Base-by-base conservation (phyloP, 2,329 filamentous ascomycete genomes). In the Epichloe elymi region DNA sequence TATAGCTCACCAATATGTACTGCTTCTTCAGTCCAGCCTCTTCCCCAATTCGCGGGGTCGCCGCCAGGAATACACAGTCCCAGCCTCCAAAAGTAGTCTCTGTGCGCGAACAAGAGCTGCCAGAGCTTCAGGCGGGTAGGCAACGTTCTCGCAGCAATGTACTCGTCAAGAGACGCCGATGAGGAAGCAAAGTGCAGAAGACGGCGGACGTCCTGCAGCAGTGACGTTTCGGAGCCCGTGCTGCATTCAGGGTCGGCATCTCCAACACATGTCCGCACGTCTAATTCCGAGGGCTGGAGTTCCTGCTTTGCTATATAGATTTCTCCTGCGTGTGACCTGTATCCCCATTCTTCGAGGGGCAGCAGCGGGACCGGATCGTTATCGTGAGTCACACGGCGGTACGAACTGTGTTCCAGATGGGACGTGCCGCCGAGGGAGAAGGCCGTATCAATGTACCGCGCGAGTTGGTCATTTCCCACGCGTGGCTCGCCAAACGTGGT, bases 31-130 rank as follows among this genome's bases (percentile, higher is more conserved):
- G 30, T 43, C 33, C 19, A 17, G 4, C 41, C 37, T 20, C 37
- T 70, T 17, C 74, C 78, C 83, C 83, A 86, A 58, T 86, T 78
- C 44, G 73, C 71, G 3, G 83, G 82, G 63, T 85, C 83, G 12
- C 86, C 86, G 12, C 85, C 85, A 0, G 91, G 90, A 2, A 96
- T 74, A 68, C 93, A 98, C 35, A 97, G 70, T 0, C 93, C 93
- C 49, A 98, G 67, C 51, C 93, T 77, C 87, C 88, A 95, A 68
- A 98, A 97, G 67, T 98, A 98, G 69, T 98, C 93, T 39, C 93
- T 74, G 69, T 98, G 93, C 1, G 90, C 86, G 66, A 94, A 95
- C 62, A 97, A 84, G 7, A 96, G 71, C 67, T 95, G 82, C 88
- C 91, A 95, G n/a, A 94, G 76, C 65, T 85, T 86, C 59, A 90